These are phyloP conservation scores for Lolium multiflorum DNA, from an alignment of 176 grass and related monocot species.

Conservation along the genomic window DNA sequence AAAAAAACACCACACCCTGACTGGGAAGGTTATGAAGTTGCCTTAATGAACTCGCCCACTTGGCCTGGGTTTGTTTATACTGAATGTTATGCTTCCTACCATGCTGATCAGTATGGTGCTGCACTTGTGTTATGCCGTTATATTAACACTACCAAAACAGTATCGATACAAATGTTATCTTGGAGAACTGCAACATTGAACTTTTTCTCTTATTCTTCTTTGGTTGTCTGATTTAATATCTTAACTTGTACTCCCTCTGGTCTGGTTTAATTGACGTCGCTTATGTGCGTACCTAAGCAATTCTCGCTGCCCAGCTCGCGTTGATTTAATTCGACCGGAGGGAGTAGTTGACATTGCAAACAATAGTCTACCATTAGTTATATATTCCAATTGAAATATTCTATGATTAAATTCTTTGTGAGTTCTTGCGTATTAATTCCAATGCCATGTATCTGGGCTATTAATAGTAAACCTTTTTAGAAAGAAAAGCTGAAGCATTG, in stretches of 20 bases:
- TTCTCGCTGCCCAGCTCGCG: too few relatives aligned
- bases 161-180: neutral
- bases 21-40: neutral
- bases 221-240: neutral
- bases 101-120: neutral
- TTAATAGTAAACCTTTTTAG: neutral
- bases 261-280: too few relatives aligned
- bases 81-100: constrained; percentile 14
- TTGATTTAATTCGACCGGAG: too few relatives aligned
- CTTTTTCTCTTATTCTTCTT: neutral
- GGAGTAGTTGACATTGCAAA: neutral
- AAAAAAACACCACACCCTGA: neutral
- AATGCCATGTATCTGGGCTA: neutral
- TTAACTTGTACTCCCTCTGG: neutral
- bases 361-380: neutral
- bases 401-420: neutral
- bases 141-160: neutral
- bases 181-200: neutral
- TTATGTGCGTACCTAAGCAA: too few relatives aligned
- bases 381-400: constrained; percentile 14
- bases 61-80: constrained; percentile 12
- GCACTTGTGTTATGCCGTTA: constrained; percentile 11
- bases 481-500: neutral
- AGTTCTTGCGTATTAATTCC: neutral
- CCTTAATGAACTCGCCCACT: neutral